Evolutionary conservation across 2,329 filamentous ascomycete species (phyloP).

Genomic region (Diaporthe ilicicola): DNA sequence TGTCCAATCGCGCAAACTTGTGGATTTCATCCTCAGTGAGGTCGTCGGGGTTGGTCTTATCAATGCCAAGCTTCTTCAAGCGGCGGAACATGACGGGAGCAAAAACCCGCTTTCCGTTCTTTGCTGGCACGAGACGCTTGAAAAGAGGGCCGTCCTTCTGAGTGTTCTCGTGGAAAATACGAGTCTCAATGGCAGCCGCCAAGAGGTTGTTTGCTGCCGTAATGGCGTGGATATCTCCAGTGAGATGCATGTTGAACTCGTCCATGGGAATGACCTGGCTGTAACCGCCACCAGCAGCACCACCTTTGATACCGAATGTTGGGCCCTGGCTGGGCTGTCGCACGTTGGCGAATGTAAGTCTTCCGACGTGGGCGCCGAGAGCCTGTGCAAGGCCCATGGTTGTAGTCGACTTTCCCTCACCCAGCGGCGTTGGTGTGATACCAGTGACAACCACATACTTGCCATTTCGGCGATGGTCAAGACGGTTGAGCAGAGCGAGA

Average conservation of each 20-base stretch:
- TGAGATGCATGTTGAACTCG: constrained; percentile 98
- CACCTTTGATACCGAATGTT: constrained; percentile 98
- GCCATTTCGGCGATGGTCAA: constrained; percentile 87
- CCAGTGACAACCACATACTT: constrained; percentile 93
- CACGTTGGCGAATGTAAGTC: constrained; percentile 94
- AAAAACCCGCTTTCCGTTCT: constrained; percentile 90
- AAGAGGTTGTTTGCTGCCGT: constrained; percentile 97
- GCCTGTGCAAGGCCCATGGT: constrained; percentile 96
- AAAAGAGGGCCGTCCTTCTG: constrained; percentile 92
- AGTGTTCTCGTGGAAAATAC: constrained; percentile 97
- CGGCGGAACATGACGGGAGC: constrained; percentile 91
- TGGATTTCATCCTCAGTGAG: constrained; percentile 88
- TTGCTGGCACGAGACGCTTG: constrained; percentile 84
- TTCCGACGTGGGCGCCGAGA: constrained; percentile 85
- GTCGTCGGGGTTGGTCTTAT: constrained; percentile 92
- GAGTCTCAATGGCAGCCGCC: constrained; percentile 94
- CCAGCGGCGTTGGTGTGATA: constrained; percentile 95
- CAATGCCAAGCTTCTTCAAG: constrained; percentile 93
- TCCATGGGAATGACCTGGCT: constrained; percentile 99
- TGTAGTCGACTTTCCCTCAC: constrained; percentile 98
- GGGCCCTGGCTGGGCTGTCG: constrained; percentile 96
- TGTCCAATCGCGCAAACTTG: constrained; percentile 92
- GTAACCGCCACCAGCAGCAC: constrained; percentile 96
- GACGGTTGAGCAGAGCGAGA: constrained; percentile 79
- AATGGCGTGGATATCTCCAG: constrained; percentile 97